Evolutionary conservation across 2,329 filamentous ascomycete genomes (phyloP).

Genomic region (Cercospora zeina): DNA sequence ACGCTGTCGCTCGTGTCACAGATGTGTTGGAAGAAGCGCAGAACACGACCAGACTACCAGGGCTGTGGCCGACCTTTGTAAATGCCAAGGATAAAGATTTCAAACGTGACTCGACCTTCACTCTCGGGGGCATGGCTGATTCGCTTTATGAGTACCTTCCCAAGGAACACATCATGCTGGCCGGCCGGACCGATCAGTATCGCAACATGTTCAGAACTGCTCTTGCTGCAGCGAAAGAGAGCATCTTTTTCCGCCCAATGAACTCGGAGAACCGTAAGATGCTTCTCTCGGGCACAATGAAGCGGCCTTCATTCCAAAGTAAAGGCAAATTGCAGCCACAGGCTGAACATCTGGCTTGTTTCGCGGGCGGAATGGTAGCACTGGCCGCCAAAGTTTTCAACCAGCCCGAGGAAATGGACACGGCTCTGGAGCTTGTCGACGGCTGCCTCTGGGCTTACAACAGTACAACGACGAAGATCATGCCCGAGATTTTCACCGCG

Average conservation of each 20-base stretch:
- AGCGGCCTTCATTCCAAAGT: constrained; percentile 14
- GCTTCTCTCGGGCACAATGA: constrained; percentile 29
- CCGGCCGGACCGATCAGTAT: constrained; percentile 43
- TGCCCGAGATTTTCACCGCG: constrained; percentile 60
- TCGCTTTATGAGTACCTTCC: constrained; percentile 41
- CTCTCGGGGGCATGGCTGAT: constrained; percentile 42
- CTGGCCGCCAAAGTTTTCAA: constrained; percentile 63
- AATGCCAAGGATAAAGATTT: constrained; percentile 46
- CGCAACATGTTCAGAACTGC: constrained; percentile 51
- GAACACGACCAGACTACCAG: constrained; percentile 57
- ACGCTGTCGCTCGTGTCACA: constrained; percentile 60
- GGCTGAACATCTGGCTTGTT: constrained; percentile 59
- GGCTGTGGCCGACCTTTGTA: constrained; percentile 62
- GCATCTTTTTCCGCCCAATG: constrained; percentile 49
- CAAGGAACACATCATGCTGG: constrained; percentile 36
- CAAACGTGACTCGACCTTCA: constrained; percentile 37
- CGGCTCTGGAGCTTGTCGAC: constrained; percentile 60
- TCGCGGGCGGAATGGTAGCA: constrained; percentile 69
- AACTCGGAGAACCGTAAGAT: constrained; percentile 44
- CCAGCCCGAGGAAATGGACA: constrained; percentile 55
- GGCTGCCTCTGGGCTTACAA: constrained; percentile 66
- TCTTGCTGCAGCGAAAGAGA: constrained; percentile 50
- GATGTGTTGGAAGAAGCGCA: constrained; percentile 58
- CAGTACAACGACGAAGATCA: constrained; percentile 59
- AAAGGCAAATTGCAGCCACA: constrained; percentile 26